A percentile compares a stretch with the other conserved stretches of the same genome.
Evolutionary conservation across 2,329 filamentous ascomycete genomes (phyloP).

Genomic region (Clonostachys byssicola): DNA sequence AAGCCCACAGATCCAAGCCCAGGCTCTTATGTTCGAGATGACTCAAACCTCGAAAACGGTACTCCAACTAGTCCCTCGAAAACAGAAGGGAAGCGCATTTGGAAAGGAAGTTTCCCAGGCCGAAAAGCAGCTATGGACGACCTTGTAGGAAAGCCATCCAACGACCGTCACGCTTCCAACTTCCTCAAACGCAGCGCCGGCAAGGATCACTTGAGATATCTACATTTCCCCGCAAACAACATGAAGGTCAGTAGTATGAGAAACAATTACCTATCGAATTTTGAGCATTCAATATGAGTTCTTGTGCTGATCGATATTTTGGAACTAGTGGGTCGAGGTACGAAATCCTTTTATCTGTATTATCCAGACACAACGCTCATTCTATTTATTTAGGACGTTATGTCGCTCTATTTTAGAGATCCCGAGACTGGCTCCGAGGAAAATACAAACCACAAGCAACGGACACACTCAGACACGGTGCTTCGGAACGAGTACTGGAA

Average conservation of each 20-base stretch:
- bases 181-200: neutral
- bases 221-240: slow-evolving; percentile 24
- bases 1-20: too few species aligned
- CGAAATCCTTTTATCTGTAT: neutral
- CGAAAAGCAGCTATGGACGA: too few species aligned
- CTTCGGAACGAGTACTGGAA: slow-evolving; percentile 24
- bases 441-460: neutral
- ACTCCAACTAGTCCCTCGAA: too few species aligned
- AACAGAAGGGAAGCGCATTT: too few species aligned
- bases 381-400: slow-evolving; percentile 12
- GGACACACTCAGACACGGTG: slow-evolving; percentile 13
- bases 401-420: slow-evolving; percentile 19
- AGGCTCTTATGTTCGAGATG: too few species aligned
- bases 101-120: too few species aligned
- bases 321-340: slow-evolving; percentile 6
- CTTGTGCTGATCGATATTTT: too few species aligned
- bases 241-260: slow-evolving; percentile 9
- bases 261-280: too few species aligned
- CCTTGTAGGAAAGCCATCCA: too few species aligned
- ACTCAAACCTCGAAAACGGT: too few species aligned
- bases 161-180: too few species aligned
- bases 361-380: neutral
- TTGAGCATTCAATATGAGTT: too few species aligned
- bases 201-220: slow-evolving; percentile 9
- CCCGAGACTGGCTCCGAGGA: slow-evolving; percentile 3